Conservation (phyloP, 495 filamentous ascomycete species). For the Aspergillus taichungensis region DNA sequence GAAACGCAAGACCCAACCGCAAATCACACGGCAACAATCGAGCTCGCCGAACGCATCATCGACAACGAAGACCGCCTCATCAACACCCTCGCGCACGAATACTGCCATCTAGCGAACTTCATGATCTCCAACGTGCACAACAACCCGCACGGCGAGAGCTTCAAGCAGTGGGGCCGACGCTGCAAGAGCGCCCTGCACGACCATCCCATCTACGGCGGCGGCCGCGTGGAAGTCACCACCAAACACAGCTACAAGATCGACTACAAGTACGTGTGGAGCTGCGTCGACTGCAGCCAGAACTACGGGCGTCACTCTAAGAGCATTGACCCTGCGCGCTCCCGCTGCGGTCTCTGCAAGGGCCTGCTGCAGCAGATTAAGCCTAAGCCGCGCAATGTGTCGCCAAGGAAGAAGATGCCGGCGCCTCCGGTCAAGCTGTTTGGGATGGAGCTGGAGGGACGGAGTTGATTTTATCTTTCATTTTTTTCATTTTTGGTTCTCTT, state of each 20-base stretch:
- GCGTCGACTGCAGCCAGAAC: constrained; percentile 53
- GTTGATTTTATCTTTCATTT: too few species aligned
- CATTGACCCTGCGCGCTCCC: constrained; percentile 54
- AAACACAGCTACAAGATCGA: constrained; percentile 82
- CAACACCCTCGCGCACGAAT: constrained; percentile 88
- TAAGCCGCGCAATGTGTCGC: constrained; percentile 48
- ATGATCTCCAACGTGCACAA: constrained; percentile 61
- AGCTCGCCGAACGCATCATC: constrained; percentile 82
- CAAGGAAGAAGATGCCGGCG: constrained; percentile 42
- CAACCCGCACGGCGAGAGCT: constrained; percentile 73
- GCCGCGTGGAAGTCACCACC: constrained; percentile 67
- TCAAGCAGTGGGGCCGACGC: constrained; percentile 60
- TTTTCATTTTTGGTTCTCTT: too few species aligned
- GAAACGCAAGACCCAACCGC: constrained; percentile 8
- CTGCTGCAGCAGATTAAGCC: constrained; percentile 71
- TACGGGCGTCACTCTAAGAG: constrained; percentile 79
- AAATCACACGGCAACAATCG: constrained; percentile 68
- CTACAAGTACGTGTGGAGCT: constrained; percentile 84
- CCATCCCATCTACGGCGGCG: constrained; percentile 38
- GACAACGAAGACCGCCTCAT: constrained; percentile 66
- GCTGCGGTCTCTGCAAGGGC: constrained; percentile 64
- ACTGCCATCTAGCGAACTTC: constrained; percentile 85
- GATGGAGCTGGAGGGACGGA: too few species aligned
- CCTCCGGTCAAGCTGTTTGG: neutral
- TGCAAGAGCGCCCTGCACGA: constrained; percentile 35